These are phyloP conservation scores for Echites panduratus DNA, from an alignment of 257 asterid species.

Conservation along the genomic window DNA sequence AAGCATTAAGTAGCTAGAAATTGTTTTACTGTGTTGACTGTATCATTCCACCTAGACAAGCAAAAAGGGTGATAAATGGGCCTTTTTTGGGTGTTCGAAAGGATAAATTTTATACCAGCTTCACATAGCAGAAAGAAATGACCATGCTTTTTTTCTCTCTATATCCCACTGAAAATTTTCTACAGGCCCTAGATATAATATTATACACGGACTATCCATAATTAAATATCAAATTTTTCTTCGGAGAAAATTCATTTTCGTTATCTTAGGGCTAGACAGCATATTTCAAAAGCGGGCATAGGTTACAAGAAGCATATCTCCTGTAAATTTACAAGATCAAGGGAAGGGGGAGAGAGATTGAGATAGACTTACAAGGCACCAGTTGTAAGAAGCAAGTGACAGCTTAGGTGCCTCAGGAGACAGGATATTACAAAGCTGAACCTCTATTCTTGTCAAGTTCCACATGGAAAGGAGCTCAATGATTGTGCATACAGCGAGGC, in stretches of 20 bases:
- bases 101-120: background rate
- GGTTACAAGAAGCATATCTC: background rate
- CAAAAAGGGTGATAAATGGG: background rate
- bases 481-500: conserved; percentile 59
- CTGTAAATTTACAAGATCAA: background rate
- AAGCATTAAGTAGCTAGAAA: conserved; percentile 18
- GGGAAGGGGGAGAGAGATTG: conserved; percentile 6
- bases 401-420: conserved; percentile 94
- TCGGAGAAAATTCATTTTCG: background rate
- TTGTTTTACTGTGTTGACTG: conserved; percentile 8
- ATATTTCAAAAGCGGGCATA: background rate
- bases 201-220: too few species aligned
- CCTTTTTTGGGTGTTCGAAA: background rate
- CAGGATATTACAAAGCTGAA: conserved; percentile 79
- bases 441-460: conserved; percentile 97
- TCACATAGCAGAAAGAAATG: background rate
- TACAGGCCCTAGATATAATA: background rate
- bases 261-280: too few species aligned
- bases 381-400: conserved; percentile 86
- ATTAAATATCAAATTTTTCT: background rate
- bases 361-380: conserved; percentile 79
- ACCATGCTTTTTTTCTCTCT: too few species aligned
- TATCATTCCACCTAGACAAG: conserved; percentile 13
- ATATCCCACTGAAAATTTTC: background rate
- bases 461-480: conserved; percentile 93